A percentile compares a stretch with the other conserved stretches of the same genome.
phyloP scores from a whole-genome alignment of 106 monocot genomes.

The Vanilla planifolia region DNA sequence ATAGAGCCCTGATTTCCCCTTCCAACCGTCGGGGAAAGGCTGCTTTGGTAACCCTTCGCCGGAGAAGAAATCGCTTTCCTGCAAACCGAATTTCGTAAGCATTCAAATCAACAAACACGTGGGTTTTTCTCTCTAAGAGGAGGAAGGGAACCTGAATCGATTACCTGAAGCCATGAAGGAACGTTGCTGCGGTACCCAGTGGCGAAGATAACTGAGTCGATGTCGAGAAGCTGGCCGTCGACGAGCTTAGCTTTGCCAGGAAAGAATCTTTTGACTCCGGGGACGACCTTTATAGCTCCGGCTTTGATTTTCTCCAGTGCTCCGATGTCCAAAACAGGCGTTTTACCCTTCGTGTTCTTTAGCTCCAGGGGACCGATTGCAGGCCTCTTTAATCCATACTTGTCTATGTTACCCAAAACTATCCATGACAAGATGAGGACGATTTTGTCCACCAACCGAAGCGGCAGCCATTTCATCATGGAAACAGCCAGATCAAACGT shows the following conservation, averaged over 20 bases:
- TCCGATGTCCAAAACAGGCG: conserved; percentile 60
- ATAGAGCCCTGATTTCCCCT: conserved; percentile 24
- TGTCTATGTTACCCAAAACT: conserved; percentile 31
- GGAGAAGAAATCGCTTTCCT: conserved; percentile 45
- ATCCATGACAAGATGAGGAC: conserved; percentile 31
- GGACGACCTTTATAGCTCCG: conserved; percentile 53
- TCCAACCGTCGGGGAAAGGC: conserved; percentile 40
- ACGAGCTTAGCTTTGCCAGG: conserved; percentile 40
- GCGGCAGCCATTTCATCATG: conserved; percentile 50
- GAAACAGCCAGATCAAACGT: conserved; percentile 44
- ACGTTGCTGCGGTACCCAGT: conserved; percentile 72
- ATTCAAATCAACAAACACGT: too few relatives aligned
- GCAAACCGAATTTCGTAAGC: too few relatives aligned
- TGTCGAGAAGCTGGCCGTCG: conserved; percentile 26
- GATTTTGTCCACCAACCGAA: conserved; percentile 56
- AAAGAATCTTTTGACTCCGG: conserved; percentile 42
- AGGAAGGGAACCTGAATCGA: background rate
- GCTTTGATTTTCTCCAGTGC: conserved; percentile 46
- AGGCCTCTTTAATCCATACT: conserved; percentile 37
- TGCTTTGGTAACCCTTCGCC: conserved; percentile 35
- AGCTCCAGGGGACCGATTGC: conserved; percentile 46
- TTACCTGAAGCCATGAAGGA: conserved; percentile 61
- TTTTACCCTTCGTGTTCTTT: conserved; percentile 48
- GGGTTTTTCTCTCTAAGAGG: background rate
- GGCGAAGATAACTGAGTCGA: conserved; percentile 50